Evolutionary conservation across 2,329 filamentous ascomycete species (phyloP).

Genomic region (Alternaria rosae): DNA sequence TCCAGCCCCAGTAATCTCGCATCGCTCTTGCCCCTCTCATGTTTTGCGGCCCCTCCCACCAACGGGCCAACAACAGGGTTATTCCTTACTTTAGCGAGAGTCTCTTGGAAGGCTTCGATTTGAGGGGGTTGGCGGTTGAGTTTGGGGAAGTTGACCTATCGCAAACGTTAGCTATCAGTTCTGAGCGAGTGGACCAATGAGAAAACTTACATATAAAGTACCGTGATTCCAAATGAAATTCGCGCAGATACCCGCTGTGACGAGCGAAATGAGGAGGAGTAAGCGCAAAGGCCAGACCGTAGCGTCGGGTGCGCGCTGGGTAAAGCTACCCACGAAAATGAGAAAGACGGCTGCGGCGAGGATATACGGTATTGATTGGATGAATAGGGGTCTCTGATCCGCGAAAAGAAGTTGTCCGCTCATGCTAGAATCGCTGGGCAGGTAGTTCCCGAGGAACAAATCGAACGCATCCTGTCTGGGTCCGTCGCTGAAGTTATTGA

Average conservation of each 20-base stretch:
- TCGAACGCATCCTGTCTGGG: slow-evolving; percentile 96
- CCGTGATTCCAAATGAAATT: slow-evolving; percentile 85
- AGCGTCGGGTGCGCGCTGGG: slow-evolving; percentile 73
- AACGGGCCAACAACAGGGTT: slow-evolving; percentile 81
- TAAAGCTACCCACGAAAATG: slow-evolving; percentile 76
- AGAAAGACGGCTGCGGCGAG: slow-evolving; percentile 87
- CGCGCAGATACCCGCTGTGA: slow-evolving; percentile 72
- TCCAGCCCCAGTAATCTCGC: slow-evolving; percentile 84
- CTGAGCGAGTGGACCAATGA: too few relatives aligned
- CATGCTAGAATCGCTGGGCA: slow-evolving; percentile 74
- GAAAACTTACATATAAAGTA: slow-evolving; percentile 89
- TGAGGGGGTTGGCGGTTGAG: slow-evolving; percentile 88
- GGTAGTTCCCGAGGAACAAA: slow-evolving; percentile 87
- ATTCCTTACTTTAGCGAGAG: slow-evolving; percentile 80
- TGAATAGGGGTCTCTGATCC: slow-evolving; percentile 82
- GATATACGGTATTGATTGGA: slow-evolving; percentile 94
- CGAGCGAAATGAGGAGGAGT: slow-evolving; percentile 80
- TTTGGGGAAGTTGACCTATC: slow-evolving; percentile 99
- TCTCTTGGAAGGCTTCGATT: slow-evolving; percentile 86
- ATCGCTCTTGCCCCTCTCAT: slow-evolving; percentile 85
- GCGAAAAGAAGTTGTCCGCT: slow-evolving; percentile 79
- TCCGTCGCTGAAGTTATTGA: slow-evolving; percentile 94
- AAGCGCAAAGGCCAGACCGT: slow-evolving; percentile 81
- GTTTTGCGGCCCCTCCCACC: slow-evolving; percentile 60
- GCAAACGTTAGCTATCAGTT: too few relatives aligned